These are phyloP conservation scores for Yamagishiella unicocca DNA, from an alignment of 139 green algal species.

Conservation along the genomic window DNA sequence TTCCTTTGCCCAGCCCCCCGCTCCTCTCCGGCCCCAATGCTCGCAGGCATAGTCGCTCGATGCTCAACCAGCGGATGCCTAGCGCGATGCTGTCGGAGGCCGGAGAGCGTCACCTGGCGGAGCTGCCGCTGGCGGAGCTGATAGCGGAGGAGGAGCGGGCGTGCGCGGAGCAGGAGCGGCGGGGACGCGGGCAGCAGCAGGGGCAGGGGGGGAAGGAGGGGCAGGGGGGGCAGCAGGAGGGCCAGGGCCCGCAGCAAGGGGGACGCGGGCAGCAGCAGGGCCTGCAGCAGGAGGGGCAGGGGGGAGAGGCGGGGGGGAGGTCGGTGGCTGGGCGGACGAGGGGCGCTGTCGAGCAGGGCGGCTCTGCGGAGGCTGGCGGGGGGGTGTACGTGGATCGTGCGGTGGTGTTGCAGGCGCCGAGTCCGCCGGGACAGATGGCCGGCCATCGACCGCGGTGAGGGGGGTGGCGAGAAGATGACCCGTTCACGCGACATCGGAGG, in stretches of 20 bases:
- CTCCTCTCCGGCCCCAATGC: too few species aligned
- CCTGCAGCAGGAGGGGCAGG: background rate
- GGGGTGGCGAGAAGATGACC: too few species aligned
- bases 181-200: background rate
- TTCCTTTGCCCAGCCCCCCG: too few species aligned
- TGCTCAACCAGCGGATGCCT: background rate
- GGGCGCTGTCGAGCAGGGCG: background rate
- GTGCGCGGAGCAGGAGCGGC: background rate
- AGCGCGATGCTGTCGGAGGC: background rate
- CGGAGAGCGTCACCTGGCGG: background rate
- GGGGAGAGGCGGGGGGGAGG: too few species aligned
- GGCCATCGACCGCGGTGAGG: slow-evolving; percentile 1
- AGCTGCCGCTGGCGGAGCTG: slow-evolving; percentile 25
- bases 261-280: background rate
- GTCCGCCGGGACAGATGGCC: slow-evolving; percentile 29
- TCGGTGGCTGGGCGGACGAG: background rate
- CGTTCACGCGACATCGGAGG: too few species aligned
- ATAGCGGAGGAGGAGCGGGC: slow-evolving; percentile 23
- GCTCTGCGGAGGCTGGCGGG: background rate
- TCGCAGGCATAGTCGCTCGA: slow-evolving; percentile 6
- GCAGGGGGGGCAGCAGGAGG: background rate
- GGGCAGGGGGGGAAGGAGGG: background rate
- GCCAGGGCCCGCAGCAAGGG: background rate
- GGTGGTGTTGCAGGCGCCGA: slow-evolving; percentile 14
- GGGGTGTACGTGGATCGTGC: background rate